phyloP scores from a whole-genome alignment of 345 rosid species.

The Pugionium cornutum region DNA sequence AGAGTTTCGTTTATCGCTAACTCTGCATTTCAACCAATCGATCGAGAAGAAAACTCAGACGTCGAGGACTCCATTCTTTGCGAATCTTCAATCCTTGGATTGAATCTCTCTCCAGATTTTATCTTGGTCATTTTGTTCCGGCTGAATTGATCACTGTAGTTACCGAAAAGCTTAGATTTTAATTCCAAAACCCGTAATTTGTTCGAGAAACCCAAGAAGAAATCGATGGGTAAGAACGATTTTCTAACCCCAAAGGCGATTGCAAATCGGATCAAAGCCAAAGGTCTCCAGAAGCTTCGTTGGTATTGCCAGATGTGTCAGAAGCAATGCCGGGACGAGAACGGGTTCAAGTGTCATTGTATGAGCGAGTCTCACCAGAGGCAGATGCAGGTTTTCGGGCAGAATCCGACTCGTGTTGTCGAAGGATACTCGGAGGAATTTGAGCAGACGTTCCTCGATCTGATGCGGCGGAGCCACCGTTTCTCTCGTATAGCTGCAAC shows the following conservation, averaged over 20 bases:
- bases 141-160: not conserved
- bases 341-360: slow-evolving; percentile 98
- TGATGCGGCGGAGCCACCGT: slow-evolving; percentile 82
- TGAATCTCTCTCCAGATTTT: not conserved
- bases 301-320: slow-evolving; percentile 99
- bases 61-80: not conserved
- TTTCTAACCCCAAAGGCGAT: slow-evolving; percentile 89
- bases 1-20: not conserved
- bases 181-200: not conserved
- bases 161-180: slow-evolving; percentile 1
- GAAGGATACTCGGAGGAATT: slow-evolving; percentile 94
- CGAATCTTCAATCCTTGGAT: not conserved
- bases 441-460: slow-evolving; percentile 67
- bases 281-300: slow-evolving; percentile 93
- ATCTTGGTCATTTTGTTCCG: too few relatives aligned
- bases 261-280: slow-evolving; percentile 86
- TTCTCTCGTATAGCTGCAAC: slow-evolving; percentile 93
- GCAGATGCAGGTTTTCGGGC: slow-evolving; percentile 91
- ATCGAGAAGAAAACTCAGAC: too few relatives aligned
- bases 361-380: slow-evolving; percentile 97
- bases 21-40: too few relatives aligned
- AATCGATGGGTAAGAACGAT: slow-evolving; percentile 85
- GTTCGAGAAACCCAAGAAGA: not conserved
- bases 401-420: slow-evolving; percentile 70
- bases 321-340: slow-evolving; percentile 97